A percentile compares a stretch with the other conserved stretches of the same genome.
These are phyloP conservation scores for Hemileia vastatrix DNA, from an alignment of 1,284 basidiomycete genomes.

Conservation along the genomic window DNA sequence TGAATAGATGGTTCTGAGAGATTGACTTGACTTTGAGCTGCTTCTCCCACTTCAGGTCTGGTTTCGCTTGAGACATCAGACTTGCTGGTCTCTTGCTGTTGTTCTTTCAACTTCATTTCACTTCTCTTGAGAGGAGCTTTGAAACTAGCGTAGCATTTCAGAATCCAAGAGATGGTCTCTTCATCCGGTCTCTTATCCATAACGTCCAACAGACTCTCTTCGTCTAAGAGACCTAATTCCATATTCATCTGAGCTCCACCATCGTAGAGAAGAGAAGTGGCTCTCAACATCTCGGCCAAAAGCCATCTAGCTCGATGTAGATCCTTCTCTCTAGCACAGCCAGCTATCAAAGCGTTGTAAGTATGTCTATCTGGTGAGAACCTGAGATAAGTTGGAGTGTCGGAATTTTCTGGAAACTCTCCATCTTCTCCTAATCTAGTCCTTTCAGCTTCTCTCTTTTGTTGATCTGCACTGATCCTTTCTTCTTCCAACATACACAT, in stretches of 20 bases:
- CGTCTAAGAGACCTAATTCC: conserved; percentile 22
- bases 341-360: conserved; percentile 75
- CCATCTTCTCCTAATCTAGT: conserved; percentile 24
- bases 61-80: too few species aligned
- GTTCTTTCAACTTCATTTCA: conserved; percentile 11
- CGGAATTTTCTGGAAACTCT: neutral
- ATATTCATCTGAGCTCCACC: too few species aligned
- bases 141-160: conserved; percentile 79
- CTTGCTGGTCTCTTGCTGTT: conserved; percentile 12
- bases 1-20: too few species aligned
- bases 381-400: too few species aligned
- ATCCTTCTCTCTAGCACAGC: conserved; percentile 76
- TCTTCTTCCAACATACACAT: conserved; percentile 60
- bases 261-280: conserved; percentile 33
- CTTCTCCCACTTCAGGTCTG: neutral
- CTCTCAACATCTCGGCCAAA: conserved; percentile 67
- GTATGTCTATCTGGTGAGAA: conserved; percentile 61
- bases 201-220: conserved; percentile 32
- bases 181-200: conserved; percentile 52
- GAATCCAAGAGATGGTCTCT: conserved; percentile 68
- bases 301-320: conserved; percentile 77
- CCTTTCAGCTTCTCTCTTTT: conserved; percentile 56
- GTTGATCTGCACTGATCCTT: conserved; percentile 64
- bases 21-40: neutral
- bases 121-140: conserved; percentile 47